Conservation (phyloP, 106 monocot genomes). For the Chionographis japonica region DNA sequence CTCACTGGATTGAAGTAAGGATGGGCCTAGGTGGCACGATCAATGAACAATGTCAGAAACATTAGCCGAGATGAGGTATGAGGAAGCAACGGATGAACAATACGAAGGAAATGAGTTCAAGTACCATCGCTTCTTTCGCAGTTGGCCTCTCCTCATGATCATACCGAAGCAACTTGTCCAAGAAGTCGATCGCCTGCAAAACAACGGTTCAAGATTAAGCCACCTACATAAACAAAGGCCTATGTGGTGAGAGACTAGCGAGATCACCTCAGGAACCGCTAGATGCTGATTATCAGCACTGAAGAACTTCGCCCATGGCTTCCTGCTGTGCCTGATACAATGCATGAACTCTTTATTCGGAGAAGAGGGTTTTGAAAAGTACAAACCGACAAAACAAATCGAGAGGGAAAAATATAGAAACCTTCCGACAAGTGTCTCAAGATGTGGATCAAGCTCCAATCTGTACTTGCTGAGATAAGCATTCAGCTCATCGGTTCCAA, state of each 20-base stretch:
- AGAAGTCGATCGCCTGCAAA: slow-evolving; percentile 75
- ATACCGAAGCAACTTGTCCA: slow-evolving; percentile 75
- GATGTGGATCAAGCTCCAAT: slow-evolving; percentile 75
- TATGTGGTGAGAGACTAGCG: background rate
- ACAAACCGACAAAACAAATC: background rate
- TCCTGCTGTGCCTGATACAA: slow-evolving; percentile 69
- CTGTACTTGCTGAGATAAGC: slow-evolving; percentile 72
- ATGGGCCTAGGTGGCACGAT: slow-evolving; percentile 46
- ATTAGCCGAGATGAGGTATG: background rate
- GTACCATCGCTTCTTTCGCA: slow-evolving; percentile 96
- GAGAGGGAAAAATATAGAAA: slow-evolving; percentile 12
- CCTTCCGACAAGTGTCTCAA: slow-evolving; percentile 81
- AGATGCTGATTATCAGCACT: slow-evolving; percentile 79
- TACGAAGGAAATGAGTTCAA: background rate
- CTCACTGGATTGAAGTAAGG: slow-evolving; percentile 78
- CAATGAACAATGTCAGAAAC: background rate
- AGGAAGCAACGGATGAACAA: background rate
- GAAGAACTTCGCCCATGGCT: slow-evolving; percentile 82
- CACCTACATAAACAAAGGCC: background rate
- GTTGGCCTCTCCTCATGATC: slow-evolving; percentile 95
- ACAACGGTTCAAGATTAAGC: background rate
- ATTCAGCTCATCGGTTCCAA: slow-evolving; percentile 78
- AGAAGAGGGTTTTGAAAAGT: background rate
- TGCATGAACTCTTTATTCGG: background rate
- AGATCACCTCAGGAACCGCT: slow-evolving; percentile 71